Conservation (phyloP, 2,329 filamentous ascomycete genomes). For the Proliferodiscus dingleyae region DNA sequence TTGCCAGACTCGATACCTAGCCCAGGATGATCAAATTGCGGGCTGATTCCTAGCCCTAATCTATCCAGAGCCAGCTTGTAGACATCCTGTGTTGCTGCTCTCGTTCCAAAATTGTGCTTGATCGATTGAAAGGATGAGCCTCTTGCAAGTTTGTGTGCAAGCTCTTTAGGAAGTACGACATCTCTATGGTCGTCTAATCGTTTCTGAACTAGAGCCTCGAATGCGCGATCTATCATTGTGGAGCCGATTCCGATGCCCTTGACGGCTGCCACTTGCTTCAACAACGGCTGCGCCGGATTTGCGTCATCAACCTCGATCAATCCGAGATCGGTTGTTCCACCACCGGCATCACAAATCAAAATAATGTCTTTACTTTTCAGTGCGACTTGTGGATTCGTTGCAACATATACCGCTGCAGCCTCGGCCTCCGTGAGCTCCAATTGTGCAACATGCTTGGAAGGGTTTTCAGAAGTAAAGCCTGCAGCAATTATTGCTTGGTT, state of each 20-base stretch:
- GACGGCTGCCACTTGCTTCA: conserved; percentile 36
- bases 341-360: conserved; percentile 41
- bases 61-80: conserved; percentile 42
- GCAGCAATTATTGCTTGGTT: conserved; percentile 42
- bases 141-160: conserved; percentile 34
- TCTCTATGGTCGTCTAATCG: conserved; percentile 34
- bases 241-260: conserved; percentile 43
- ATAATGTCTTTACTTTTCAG: conserved; percentile 38
- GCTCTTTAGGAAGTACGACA: conserved; percentile 34
- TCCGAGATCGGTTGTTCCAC: conserved; percentile 43
- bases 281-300: conserved; percentile 23
- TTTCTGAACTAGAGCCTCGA: conserved; percentile 36
- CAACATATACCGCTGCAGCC: conserved; percentile 42
- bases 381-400: conserved; percentile 38
- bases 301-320: conserved; percentile 38
- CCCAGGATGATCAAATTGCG: conserved; percentile 35
- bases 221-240: conserved; percentile 41
- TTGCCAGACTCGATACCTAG: conserved; percentile 36
- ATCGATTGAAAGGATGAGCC: conserved; percentile 37
- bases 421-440: conserved; percentile 46
- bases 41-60: conserved; percentile 28
- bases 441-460: conserved; percentile 32
- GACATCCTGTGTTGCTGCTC: conserved; percentile 36
- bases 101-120: conserved; percentile 41
- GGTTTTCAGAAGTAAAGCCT: conserved; percentile 43